Evolutionary conservation across 2,329 filamentous ascomycete genomes (phyloP).

Genomic region (Claviceps sp.): DNA sequence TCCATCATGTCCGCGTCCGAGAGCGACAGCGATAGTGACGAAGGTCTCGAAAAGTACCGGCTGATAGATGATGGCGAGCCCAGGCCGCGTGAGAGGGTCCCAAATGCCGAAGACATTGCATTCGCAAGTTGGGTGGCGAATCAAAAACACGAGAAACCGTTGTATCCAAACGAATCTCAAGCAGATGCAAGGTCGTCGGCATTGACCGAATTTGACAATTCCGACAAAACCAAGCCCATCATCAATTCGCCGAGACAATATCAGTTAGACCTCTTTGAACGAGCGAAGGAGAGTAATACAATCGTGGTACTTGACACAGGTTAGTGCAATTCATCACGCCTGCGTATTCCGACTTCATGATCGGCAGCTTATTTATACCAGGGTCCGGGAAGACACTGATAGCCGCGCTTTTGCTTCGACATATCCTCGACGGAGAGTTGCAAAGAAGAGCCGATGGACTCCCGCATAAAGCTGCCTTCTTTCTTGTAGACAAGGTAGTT

Average conservation of each 20-base stretch:
- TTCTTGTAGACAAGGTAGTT: slow-evolving; percentile 80
- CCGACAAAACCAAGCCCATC: slow-evolving; percentile 30
- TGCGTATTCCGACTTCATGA: not conserved
- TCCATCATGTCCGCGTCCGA: not conserved
- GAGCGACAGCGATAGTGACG: slow-evolving; percentile 6
- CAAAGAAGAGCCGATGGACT: slow-evolving; percentile 49
- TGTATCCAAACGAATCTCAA: not conserved
- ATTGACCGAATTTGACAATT: not conserved
- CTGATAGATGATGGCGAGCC: not conserved
- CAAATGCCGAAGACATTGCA: slow-evolving; percentile 5
- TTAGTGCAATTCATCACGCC: slow-evolving; percentile 15
- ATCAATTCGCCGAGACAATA: slow-evolving; percentile 78
- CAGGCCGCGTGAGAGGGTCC: not conserved
- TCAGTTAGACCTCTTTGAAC: slow-evolving; percentile 81
- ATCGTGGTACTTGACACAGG: slow-evolving; percentile 93
- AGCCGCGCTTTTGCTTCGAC: slow-evolving; percentile 68
- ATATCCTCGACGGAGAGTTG: slow-evolving; percentile 66
- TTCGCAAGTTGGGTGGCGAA: slow-evolving; percentile 7
- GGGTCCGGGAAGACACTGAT: slow-evolving; percentile 95
- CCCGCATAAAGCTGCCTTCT: slow-evolving; percentile 62
- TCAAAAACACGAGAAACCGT: not conserved
- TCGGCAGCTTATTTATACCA: slow-evolving; percentile 15
- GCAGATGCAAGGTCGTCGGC: not conserved
- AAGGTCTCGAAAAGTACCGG: slow-evolving; percentile 5
- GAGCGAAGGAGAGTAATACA: slow-evolving; percentile 70